Evolutionary conservation across 140 eudicot genomes (phyloP).

Genomic region (Bidens hawaiensis): DNA sequence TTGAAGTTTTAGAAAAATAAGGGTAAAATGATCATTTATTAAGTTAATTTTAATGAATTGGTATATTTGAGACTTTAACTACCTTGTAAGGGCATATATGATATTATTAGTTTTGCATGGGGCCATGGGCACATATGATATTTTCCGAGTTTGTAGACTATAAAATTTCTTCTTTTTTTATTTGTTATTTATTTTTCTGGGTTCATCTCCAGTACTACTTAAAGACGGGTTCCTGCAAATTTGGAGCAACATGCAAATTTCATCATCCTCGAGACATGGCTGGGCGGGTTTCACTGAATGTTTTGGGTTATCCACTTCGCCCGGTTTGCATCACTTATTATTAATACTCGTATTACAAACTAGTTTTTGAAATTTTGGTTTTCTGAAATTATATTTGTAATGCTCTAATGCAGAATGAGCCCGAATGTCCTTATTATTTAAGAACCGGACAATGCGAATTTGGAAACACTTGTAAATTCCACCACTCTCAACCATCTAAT

Average conservation of each 20-base stretch:
- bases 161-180: too few relatives aligned
- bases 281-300: conserved; percentile 73
- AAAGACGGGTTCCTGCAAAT: conserved; percentile 94
- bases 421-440: conserved; percentile 82
- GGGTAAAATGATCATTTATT: too few relatives aligned
- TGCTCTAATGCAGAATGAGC: conserved; percentile 54
- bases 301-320: conserved; percentile 93
- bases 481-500: conserved; percentile 92
- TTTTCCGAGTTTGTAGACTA: too few relatives aligned
- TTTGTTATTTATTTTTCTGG: background rate
- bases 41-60: too few relatives aligned
- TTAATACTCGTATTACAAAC: background rate
- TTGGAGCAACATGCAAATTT: conserved; percentile 98
- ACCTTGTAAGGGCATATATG: too few relatives aligned
- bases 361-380: background rate
- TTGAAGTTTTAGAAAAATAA: too few relatives aligned
- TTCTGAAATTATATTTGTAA: background rate
- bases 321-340: conserved; percentile 59
- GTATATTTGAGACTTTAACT: too few relatives aligned
- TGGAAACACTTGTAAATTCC: conserved; percentile 94
- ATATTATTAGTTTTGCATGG: too few relatives aligned
- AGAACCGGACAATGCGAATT: conserved; percentile 96
- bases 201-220: conserved; percentile 59
- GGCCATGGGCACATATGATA: too few relatives aligned
- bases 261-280: conserved; percentile 95